A percentile compares a stretch with the other conserved stretches of the same genome.
Conservation (phyloP, 306 rosid genomes). For the Datisca glomerata region DNA sequence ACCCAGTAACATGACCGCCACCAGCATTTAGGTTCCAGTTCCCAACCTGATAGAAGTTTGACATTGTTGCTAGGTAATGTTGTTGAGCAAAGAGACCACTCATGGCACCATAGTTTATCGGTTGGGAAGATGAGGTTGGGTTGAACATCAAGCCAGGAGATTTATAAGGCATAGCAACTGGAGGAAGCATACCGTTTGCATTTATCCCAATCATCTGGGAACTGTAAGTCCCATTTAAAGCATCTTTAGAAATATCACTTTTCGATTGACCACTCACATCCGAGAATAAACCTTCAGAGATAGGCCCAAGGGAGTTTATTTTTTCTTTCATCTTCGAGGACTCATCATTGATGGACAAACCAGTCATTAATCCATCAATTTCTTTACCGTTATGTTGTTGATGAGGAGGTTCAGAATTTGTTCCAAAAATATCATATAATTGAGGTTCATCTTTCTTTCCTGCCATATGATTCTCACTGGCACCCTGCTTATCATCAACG, state of each 20-base stretch:
- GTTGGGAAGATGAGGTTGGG: conserved; percentile 65
- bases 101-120: conserved; percentile 60
- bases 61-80: conserved; percentile 72
- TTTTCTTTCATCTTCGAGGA: conserved; percentile 33
- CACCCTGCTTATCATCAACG: conserved; percentile 43
- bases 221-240: conserved; percentile 36
- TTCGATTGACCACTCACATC: conserved; percentile 27
- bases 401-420: conserved; percentile 25
- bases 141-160: conserved; percentile 61
- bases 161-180: conserved; percentile 43
- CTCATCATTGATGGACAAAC: conserved; percentile 50
- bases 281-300: conserved; percentile 37
- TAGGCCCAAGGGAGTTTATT: conserved; percentile 26
- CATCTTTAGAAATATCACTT: conserved; percentile 25
- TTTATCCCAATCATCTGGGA: conserved; percentile 42
- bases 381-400: conserved; percentile 31
- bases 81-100: conserved; percentile 74
- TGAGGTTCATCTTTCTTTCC: conserved; percentile 37
- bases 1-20: conserved; percentile 38
- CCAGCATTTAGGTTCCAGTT: conserved; percentile 41
- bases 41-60: conserved; percentile 63
- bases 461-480: conserved; percentile 17
- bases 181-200: conserved; percentile 45
- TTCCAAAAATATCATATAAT: conserved; percentile 58
- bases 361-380: conserved; percentile 47